phyloP scores from a whole-genome alignment of 2,329 filamentous ascomycete species.

The Aureobasidium uvarum region DNA sequence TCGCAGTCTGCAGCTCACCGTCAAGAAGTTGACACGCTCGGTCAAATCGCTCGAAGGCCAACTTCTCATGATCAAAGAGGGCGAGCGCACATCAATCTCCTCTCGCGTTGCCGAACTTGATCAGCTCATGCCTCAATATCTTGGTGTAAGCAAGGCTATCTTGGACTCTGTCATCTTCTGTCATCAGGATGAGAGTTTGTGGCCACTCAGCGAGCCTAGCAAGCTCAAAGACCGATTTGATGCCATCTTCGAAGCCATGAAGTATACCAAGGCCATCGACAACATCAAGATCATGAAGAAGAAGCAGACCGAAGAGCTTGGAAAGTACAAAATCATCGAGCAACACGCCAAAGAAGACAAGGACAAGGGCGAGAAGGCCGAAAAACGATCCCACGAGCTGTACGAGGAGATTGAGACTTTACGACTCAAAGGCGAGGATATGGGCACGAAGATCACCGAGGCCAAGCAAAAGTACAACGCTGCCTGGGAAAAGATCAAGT shows the following conservation, averaged over 20 bases:
- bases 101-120: conserved; percentile 79
- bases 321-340: conserved; percentile 70
- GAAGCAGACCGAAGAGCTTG: conserved; percentile 73
- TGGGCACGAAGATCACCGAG: conserved; percentile 39
- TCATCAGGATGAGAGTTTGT: conserved; percentile 95
- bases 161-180: conserved; percentile 97
- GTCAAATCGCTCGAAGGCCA: conserved; percentile 84
- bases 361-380: conserved; percentile 71
- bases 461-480: conserved; percentile 56
- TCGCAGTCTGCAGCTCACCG: conserved; percentile 77
- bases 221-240: conserved; percentile 92
- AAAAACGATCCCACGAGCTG: conserved; percentile 64
- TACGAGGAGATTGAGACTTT: conserved; percentile 46
- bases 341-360: conserved; percentile 79
- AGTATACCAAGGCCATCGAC: conserved; percentile 96
- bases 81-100: conserved; percentile 75
- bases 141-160: conserved; percentile 87
- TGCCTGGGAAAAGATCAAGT: conserved; percentile 69
- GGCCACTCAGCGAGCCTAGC: conserved; percentile 88
- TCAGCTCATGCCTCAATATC: conserved; percentile 74
- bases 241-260: conserved; percentile 94
- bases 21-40: conserved; percentile 74
- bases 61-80: conserved; percentile 71
- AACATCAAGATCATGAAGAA: conserved; percentile 88
- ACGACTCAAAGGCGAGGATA: conserved; percentile 29